phyloP scores from a whole-genome alignment of 169 alveolate species.

The Plasmodium billcollinsi region DNA sequence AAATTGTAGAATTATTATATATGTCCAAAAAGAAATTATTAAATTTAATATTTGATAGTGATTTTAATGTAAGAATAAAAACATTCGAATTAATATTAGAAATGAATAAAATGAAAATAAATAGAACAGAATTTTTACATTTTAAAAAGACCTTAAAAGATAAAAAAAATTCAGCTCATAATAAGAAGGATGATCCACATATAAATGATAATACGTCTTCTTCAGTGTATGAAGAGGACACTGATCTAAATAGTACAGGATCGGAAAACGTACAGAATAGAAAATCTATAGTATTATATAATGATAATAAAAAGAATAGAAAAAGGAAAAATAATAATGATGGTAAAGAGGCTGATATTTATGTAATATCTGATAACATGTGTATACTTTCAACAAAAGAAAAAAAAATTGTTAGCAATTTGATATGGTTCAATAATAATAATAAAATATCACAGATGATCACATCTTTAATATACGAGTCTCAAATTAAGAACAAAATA shows the following conservation, averaged over 20 bases:
- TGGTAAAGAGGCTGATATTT: neutral
- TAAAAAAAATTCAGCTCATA: neutral
- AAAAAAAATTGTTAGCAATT: constrained; percentile 58
- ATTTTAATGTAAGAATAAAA: constrained; percentile 63
- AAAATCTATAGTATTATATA: no score
- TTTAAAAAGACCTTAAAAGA: constrained; percentile 19
- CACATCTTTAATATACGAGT: constrained; percentile 56
- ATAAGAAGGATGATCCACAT: neutral
- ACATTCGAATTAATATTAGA: constrained; percentile 65
- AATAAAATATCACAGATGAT: constrained; percentile 54
- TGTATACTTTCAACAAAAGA: constrained; percentile 56
- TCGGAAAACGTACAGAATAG: neutral
- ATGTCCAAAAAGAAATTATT: constrained; percentile 64
- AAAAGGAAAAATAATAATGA: neutral
- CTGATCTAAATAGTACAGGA: neutral
- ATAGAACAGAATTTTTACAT: constrained; percentile 20
- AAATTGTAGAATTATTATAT: constrained; percentile 61
- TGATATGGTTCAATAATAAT: constrained; percentile 76
- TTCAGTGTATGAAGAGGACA: constrained; percentile 14
- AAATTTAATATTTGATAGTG: constrained; percentile 69
- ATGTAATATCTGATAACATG: neutral
- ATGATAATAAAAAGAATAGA: no score
- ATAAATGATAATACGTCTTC: constrained; percentile 3
- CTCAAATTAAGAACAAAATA: constrained; percentile 64
- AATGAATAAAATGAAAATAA: constrained; percentile 76